Percentiles rank a stretch among this genome's conserved stretches.
These are phyloP conservation scores for Macaranga tanarius DNA, from an alignment of 441 rosid species.

Conservation along the genomic window DNA sequence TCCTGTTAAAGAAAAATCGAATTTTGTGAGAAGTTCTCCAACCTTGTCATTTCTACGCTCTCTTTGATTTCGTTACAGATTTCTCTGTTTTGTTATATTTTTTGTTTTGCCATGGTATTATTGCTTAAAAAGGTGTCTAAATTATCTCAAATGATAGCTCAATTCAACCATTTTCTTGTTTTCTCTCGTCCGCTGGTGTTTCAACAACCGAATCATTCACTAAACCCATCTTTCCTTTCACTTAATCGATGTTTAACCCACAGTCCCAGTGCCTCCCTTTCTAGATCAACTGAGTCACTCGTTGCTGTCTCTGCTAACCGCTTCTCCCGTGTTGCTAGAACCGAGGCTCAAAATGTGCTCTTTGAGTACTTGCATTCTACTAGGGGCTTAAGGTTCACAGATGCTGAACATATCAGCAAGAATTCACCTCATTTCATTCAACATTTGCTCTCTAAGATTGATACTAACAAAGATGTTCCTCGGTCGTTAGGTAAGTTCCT, in stretches of 20 bases:
- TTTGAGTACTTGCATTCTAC: constrained; percentile 72
- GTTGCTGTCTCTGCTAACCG: constrained; percentile 30
- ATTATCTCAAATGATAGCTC: constrained; percentile 37
- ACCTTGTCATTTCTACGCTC: neutral
- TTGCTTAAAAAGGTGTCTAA: constrained; percentile 25
- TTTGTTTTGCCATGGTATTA: constrained; percentile 35
- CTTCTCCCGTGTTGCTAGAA: constrained; percentile 40
- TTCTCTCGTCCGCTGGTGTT: constrained; percentile 27
- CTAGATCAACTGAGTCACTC: constrained; percentile 29
- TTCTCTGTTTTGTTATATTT: neutral
- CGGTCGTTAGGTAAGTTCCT: constrained; percentile 47
- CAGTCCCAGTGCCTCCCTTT: constrained; percentile 17
- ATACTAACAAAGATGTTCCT: constrained; percentile 41
- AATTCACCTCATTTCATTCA: constrained; percentile 58
- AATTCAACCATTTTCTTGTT: constrained; percentile 28
- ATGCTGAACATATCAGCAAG: constrained; percentile 83
- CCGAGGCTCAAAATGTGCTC: constrained; percentile 54
- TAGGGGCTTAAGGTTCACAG: constrained; percentile 50
- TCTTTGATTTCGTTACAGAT: neutral
- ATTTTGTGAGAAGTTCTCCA: neutral
- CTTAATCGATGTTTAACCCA: constrained; percentile 30
- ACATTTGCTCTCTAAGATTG: constrained; percentile 47
- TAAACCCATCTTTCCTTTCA: constrained; percentile 34
- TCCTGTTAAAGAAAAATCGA: neutral
- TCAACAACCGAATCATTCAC: constrained; percentile 25